Conservation (phyloP, 2,329 filamentous ascomycete species). For the Botrytis medusae region DNA sequence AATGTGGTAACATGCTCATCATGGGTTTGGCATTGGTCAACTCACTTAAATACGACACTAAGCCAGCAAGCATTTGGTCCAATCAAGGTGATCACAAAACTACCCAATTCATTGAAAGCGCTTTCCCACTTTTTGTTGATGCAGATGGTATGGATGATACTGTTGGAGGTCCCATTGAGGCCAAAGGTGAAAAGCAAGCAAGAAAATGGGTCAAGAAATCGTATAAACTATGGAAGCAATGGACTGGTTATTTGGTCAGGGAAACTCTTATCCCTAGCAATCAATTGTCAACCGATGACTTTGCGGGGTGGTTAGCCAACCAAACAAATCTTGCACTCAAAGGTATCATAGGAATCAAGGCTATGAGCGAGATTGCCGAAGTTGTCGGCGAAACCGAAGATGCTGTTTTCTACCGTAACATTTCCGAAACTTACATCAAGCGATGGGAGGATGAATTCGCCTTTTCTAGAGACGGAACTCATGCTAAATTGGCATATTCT, state of each 20-base stretch:
- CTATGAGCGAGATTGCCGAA: slow-evolving; percentile 67
- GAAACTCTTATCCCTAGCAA: slow-evolving; percentile 63
- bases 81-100: slow-evolving; percentile 40
- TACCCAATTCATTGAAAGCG: slow-evolving; percentile 31
- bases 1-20: slow-evolving; percentile 67
- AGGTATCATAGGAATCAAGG: slow-evolving; percentile 75
- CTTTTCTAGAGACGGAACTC: slow-evolving; percentile 63
- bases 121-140: slow-evolving; percentile 42
- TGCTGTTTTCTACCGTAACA: slow-evolving; percentile 57
- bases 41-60: slow-evolving; percentile 63
- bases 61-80: slow-evolving; percentile 60
- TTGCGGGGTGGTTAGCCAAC: slow-evolving; percentile 66
- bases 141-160: slow-evolving; percentile 59
- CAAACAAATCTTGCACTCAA: slow-evolving; percentile 74
- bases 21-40: slow-evolving; percentile 76
- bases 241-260: slow-evolving; percentile 67
- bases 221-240: slow-evolving; percentile 66
- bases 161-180: slow-evolving; percentile 53
- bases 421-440: slow-evolving; percentile 61
- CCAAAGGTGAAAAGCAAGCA: slow-evolving; percentile 56
- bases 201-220: slow-evolving; percentile 61
- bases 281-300: slow-evolving; percentile 69
- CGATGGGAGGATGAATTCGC: slow-evolving; percentile 63
- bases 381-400: slow-evolving; percentile 57
- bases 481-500: slow-evolving; percentile 70